phyloP scores from a whole-genome alignment of 2,329 filamentous ascomycete genomes.

The Sporothrix curviconia region DNA sequence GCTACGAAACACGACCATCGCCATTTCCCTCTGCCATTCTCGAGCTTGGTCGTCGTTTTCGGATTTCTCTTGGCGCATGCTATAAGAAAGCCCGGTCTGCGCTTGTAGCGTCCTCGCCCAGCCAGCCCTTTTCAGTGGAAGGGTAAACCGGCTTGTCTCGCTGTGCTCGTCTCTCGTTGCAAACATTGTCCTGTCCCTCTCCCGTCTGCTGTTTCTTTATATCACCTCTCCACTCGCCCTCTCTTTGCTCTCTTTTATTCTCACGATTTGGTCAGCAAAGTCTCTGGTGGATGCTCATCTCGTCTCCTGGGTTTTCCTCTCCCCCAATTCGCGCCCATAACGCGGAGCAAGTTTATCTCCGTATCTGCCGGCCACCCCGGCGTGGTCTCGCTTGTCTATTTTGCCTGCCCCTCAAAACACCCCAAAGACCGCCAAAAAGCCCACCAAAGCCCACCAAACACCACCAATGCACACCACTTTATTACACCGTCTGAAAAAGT shows the following conservation, averaged over 20 bases:
- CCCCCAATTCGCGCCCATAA: background rate
- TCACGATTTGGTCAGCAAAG: background rate
- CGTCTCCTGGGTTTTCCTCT: background rate
- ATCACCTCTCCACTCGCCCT: background rate
- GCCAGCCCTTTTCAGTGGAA: background rate
- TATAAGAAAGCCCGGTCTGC: slow-evolving; percentile 4
- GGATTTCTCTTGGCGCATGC: slow-evolving; percentile 6
- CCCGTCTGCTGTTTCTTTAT: background rate
- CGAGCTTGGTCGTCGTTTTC: background rate
- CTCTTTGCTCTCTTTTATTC: background rate
- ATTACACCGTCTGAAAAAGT: background rate
- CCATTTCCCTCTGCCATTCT: slow-evolving; percentile 13
- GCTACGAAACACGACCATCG: slow-evolving; percentile 10
- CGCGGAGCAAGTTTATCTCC: slow-evolving; percentile 12
- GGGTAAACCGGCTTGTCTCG: background rate
- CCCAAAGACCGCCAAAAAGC: background rate
- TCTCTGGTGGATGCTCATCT: background rate
- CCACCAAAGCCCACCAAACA: background rate
- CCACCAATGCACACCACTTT: background rate
- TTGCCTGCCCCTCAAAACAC: background rate
- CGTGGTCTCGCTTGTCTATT: background rate
- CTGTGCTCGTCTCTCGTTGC: too few species aligned
- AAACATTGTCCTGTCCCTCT: background rate
- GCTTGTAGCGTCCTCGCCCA: background rate
- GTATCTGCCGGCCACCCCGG: slow-evolving; percentile 4